Evolutionary conservation across 805 yeast genomes (phyloP), one percentile per base, ranked within the genome.

Genomic region (Hyphopichia homilentoma): DNA sequence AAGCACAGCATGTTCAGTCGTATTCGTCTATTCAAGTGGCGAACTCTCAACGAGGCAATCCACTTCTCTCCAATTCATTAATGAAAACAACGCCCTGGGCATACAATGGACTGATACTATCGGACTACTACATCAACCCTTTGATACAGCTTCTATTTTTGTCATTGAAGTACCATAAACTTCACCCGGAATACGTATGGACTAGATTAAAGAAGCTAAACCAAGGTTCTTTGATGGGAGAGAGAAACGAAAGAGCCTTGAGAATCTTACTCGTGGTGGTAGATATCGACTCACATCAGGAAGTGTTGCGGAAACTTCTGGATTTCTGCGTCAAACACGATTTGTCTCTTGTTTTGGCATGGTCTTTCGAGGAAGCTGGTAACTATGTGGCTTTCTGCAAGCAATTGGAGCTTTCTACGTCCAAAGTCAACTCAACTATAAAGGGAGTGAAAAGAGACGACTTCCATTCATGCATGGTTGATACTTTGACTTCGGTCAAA

Each of bases 151-250:
- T 81, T 1, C 45, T 84, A 0, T 82, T 83, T 42, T 61, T 84
- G 3, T 77, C 86, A 1, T 53, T 84, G 29, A 79, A 81, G 32
- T 84, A 84, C 50, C 87, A 82, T 49, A 83, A 82, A 52, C 59
- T 84, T 24, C 82, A 80, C 42, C 87, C 89, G 0, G 90, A 83
- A 44, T 84, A 84, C 45, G 69, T 84, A 3, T 72, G 75, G 57
- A 75, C 74, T 39, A 65, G 82, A 38, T 44, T 65, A 18, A 65
- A 63, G 34, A 66, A 81, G 33, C 42, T 64, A 21, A 60, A 61
- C 36, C 59, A 60, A 25, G 69, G 70, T 3, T 44, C 61, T 1
- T 33, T 40, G 7, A 28, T 41, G 8, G 44, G 40, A 14, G 27
- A 57, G 44, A 56, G 62, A 20, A 41, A 60, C 33, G 70, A 63